Conservation (phyloP, 805 yeast species). For the Wickerhamiella bombiphila region DNA sequence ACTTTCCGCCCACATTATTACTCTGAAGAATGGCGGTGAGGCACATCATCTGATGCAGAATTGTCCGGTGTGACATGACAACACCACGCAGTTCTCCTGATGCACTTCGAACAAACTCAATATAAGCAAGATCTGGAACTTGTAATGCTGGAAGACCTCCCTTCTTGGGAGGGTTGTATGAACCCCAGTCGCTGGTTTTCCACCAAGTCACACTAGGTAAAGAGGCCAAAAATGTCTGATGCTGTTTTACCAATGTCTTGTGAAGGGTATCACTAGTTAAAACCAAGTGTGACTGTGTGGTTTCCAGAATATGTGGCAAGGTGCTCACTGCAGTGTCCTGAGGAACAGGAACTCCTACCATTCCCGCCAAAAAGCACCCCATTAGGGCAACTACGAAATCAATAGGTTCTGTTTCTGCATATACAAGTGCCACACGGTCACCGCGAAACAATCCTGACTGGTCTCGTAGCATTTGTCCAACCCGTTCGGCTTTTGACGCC, state of each 20-base stretch:
- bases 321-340: constrained; percentile 40
- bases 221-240: constrained; percentile 37
- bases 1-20: constrained; percentile 28
- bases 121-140: constrained; percentile 77
- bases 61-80: constrained; percentile 77
- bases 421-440: constrained; percentile 72
- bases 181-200: constrained; percentile 80
- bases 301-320: constrained; percentile 23
- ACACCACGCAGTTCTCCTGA: constrained; percentile 88
- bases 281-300: constrained; percentile 64
- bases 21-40: constrained; percentile 48
- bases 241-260: constrained; percentile 50
- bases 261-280: constrained; percentile 67
- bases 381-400: constrained; percentile 77
- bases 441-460: constrained; percentile 60
- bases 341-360: constrained; percentile 86
- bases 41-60: constrained; percentile 76
- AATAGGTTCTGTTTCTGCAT: constrained; percentile 66
- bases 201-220: constrained; percentile 52
- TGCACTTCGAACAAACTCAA: constrained; percentile 82
- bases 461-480: constrained; percentile 69
- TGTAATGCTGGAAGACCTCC: constrained; percentile 50
- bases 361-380: constrained; percentile 87
- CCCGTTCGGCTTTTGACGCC: constrained; percentile 66
- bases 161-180: constrained; percentile 42